phyloP scores from a whole-genome alignment of 1,139 yeast species.

The Spencermartinsiella ligniputridi region DNA sequence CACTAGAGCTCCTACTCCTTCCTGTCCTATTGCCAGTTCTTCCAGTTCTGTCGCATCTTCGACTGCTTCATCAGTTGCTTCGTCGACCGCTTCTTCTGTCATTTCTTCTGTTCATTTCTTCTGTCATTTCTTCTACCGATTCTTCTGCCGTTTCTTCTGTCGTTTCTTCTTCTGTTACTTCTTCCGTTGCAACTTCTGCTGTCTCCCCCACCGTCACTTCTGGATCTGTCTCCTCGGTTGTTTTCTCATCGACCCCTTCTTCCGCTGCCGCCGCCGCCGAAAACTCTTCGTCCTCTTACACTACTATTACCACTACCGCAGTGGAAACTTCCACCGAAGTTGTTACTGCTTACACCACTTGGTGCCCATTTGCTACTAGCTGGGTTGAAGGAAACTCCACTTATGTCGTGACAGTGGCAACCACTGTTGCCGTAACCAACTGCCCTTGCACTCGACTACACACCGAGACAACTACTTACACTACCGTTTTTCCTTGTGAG shows the following conservation, averaged over 20 bases:
- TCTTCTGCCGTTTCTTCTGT: slow-evolving; percentile 14
- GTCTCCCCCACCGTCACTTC: slow-evolving; percentile 16
- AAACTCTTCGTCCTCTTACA: too few relatives aligned
- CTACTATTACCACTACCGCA: slow-evolving; percentile 20
- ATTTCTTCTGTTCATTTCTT: too few relatives aligned
- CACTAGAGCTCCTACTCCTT: slow-evolving; percentile 8
- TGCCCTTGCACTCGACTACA: slow-evolving; percentile 55
- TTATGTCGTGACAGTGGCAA: slow-evolving; percentile 39
- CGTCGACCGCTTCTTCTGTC: not conserved
- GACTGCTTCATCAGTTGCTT: slow-evolving; percentile 5
- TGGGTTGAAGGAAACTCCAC: slow-evolving; percentile 36
- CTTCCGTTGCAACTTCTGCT: slow-evolving; percentile 11
- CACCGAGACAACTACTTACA: slow-evolving; percentile 40
- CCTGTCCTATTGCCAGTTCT: not conserved
- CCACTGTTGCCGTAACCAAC: slow-evolving; percentile 42
- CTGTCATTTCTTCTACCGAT: slow-evolving; percentile 14
- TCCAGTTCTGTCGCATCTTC: slow-evolving; percentile 8
- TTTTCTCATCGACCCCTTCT: not conserved
- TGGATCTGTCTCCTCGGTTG: slow-evolving; percentile 6
- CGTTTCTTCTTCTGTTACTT: slow-evolving; percentile 4
- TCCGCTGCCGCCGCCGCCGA: too few relatives aligned
- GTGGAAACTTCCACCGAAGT: slow-evolving; percentile 31
- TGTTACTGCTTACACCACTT: slow-evolving; percentile 38
- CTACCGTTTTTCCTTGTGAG: slow-evolving; percentile 38
- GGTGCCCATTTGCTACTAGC: slow-evolving; percentile 42